These are phyloP conservation scores for Epicoccum nigrum DNA, from an alignment of 2,329 filamentous ascomycete genomes.

Conservation along the genomic window DNA sequence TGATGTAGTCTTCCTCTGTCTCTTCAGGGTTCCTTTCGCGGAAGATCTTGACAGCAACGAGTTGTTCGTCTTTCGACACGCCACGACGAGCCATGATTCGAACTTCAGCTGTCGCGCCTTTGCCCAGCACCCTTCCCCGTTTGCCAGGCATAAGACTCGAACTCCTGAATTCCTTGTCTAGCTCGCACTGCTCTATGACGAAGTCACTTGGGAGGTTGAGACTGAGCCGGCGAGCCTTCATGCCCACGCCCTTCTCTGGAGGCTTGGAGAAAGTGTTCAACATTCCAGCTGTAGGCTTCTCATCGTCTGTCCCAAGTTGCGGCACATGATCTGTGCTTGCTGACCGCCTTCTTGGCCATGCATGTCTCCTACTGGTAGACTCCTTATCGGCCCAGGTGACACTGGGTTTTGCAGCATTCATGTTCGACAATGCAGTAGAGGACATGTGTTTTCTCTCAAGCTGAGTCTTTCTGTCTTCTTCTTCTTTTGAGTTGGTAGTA, in stretches of 20 bases:
- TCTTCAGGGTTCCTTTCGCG: slow-evolving; percentile 73
- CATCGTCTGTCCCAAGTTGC: slow-evolving; percentile 28
- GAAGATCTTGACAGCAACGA: slow-evolving; percentile 89
- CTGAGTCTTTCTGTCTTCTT: slow-evolving; percentile 13
- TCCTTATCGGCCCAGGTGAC: slow-evolving; percentile 41
- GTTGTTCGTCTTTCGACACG: slow-evolving; percentile 62
- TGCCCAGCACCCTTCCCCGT: slow-evolving; percentile 76
- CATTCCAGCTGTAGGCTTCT: slow-evolving; percentile 42
- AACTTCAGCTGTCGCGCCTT: slow-evolving; percentile 82
- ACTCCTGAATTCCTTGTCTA: slow-evolving; percentile 72
- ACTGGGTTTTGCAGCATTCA: slow-evolving; percentile 34
- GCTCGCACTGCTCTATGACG: slow-evolving; percentile 70
- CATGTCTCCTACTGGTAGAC: slow-evolving; percentile 26
- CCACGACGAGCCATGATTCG: slow-evolving; percentile 78
- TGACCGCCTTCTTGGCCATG: slow-evolving; percentile 42
- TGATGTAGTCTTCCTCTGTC: slow-evolving; percentile 75
- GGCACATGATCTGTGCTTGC: slow-evolving; percentile 47
- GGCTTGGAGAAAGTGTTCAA: slow-evolving; percentile 45
- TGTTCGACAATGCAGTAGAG: slow-evolving; percentile 37
- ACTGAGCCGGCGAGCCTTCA: slow-evolving; percentile 80
- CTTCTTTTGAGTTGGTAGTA: slow-evolving; percentile 37
- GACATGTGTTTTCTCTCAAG: slow-evolving; percentile 34
- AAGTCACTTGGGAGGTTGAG: slow-evolving; percentile 76
- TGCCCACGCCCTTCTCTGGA: slow-evolving; percentile 72
- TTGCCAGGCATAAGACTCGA: slow-evolving; percentile 71